A percentile compares a stretch with the other conserved stretches of the same genome.
phyloP scores from a whole-genome alignment of 305 asterid genomes.

The Solanum chacoense region DNA sequence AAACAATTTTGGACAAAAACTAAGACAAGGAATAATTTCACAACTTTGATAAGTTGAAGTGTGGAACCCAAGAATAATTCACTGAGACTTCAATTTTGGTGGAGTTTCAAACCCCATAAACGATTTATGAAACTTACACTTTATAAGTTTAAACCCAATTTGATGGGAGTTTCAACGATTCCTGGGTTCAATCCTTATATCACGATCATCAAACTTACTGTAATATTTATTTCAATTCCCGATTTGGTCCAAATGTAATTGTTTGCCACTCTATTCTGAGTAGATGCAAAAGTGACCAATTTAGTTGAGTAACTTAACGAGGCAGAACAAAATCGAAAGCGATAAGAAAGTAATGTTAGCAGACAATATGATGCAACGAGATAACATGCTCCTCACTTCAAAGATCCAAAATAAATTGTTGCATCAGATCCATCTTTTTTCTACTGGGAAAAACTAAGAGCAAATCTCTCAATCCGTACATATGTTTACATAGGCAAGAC shows the following conservation, averaged over 20 bases:
- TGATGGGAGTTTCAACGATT: background rate
- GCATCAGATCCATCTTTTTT: background rate
- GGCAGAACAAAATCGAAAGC: background rate
- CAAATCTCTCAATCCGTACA: slow-evolving; percentile 16
- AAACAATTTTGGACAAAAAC: background rate
- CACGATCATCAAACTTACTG: background rate
- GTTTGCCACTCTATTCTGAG: background rate
- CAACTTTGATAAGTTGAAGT: background rate
- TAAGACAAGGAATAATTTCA: background rate
- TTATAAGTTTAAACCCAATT: background rate
- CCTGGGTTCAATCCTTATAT: background rate
- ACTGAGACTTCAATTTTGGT: background rate
- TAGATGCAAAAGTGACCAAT: background rate
- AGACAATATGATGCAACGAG: background rate
- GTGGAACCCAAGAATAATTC: background rate
- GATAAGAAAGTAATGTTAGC: background rate
- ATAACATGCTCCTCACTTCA: background rate
- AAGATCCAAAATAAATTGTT: background rate
- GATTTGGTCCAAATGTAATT: background rate
- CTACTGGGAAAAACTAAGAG: background rate
- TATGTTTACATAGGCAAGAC: slow-evolving; percentile 28
- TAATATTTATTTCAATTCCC: background rate
- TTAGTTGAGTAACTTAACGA: background rate
- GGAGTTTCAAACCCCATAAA: background rate
- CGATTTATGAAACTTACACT: background rate